These are phyloP conservation scores for Pistacia vera DNA, from an alignment of 345 rosid species.

Conservation along the genomic window DNA sequence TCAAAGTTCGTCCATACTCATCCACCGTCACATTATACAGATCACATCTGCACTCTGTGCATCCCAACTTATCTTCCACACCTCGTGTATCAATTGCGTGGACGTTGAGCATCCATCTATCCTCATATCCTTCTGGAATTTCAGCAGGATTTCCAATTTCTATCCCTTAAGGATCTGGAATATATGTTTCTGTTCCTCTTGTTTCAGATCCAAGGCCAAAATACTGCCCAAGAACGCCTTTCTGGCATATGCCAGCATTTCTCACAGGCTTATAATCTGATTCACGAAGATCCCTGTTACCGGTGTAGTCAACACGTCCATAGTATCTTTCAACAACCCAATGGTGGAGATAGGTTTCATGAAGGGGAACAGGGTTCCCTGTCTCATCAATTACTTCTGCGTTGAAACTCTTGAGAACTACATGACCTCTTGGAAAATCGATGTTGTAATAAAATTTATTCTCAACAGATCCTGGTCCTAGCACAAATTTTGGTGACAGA, in stretches of 20 bases:
- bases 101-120: conserved; percentile 65
- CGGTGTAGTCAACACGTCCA: conserved; percentile 22
- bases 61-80: conserved; percentile 67
- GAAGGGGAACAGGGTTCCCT: conserved; percentile 70
- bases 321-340: conserved; percentile 66
- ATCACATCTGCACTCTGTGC: conserved; percentile 77
- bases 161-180: conserved; percentile 92
- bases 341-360: conserved; percentile 91
- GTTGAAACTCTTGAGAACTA: conserved; percentile 66
- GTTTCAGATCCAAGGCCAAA: conserved; percentile 91
- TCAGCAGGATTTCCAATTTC: conserved; percentile 68
- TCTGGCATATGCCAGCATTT: conserved; percentile 74
- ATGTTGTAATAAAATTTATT: conserved; percentile 48
- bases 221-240: conserved; percentile 40
- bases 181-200: conserved; percentile 52
- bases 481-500: conserved; percentile 66
- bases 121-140: conserved; percentile 49
- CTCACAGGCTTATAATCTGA: conserved; percentile 32
- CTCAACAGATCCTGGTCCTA: conserved; percentile 81
- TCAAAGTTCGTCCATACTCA: conserved; percentile 46
- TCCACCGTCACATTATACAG: conserved; percentile 71
- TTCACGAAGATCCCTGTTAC: neutral
- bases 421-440: conserved; percentile 85
- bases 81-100: conserved; percentile 92
- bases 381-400: conserved; percentile 75